Evolutionary conservation across 306 rosid species (phyloP), one percentile per base, ranked within the genome.

Genomic region (Glycine tomentella): DNA sequence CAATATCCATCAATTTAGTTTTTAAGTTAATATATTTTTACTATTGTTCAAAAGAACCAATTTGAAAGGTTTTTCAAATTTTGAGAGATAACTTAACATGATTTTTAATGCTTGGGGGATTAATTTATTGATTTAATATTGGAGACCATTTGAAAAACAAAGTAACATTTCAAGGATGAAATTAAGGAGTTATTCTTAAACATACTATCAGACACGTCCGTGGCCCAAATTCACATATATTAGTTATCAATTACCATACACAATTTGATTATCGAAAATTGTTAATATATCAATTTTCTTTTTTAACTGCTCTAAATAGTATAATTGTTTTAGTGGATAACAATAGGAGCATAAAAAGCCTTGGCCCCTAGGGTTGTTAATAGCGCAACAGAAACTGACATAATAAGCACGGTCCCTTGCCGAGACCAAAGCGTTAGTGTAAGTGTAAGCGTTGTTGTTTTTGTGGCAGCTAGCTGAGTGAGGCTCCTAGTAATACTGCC

Each of bases 311-410:
- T 58, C 44, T 9, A 20, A 74, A 56, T 11, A 62, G 51, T 40
- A 40, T 25, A 25, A 25, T 25, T 62, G 14, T 3, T 45, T 25
- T 5, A 13, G 46, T 20, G 20, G 31, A 17, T 58, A 40, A 57
- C 31, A 25, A 25, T 25, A 25, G 40, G 40, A 36, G 40, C 16
- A 13, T 42, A n/a, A 11, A 59, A 75, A 20, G 52, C 7, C 2
- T 64, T 46, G 8, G 10, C 15, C 50, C 3, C 14, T 42, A 42
- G 52, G 3, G 13, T 61, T 9, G 34, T 63, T 40, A 10, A 12
- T 4, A 52, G 57, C 2, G 65, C 57, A 58, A 75, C 76, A 58
- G 4, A 10, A 34, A 50, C 11, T 81, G 44, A 73, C 74, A 58
- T 57, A 17, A 44, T 5, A n/a, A 66, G 70, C 55, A 53, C 42